These are phyloP conservation scores for Monosporascus sp. DNA, from an alignment of 2,329 filamentous ascomycete genomes.

Conservation along the genomic window DNA sequence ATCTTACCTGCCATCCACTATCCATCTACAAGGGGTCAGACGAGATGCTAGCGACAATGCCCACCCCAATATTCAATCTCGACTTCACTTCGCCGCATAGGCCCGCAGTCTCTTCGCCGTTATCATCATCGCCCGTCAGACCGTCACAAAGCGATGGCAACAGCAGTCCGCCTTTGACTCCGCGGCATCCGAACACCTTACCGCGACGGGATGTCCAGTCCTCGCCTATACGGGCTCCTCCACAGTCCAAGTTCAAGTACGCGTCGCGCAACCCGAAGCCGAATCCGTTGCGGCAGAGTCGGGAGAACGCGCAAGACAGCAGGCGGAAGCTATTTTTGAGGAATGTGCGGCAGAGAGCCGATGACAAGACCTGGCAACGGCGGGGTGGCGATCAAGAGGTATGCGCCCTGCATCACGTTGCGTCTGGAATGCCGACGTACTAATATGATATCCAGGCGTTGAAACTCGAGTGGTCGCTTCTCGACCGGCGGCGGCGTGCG, in stretches of 20 bases:
- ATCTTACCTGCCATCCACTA: background rate
- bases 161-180: slow-evolving; percentile 32
- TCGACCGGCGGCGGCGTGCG: slow-evolving; percentile 32
- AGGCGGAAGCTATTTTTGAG: slow-evolving; percentile 65
- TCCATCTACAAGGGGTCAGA: background rate
- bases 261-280: slow-evolving; percentile 52
- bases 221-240: slow-evolving; percentile 27
- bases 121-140: slow-evolving; percentile 55
- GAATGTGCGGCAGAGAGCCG: slow-evolving; percentile 56
- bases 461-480: slow-evolving; percentile 37
- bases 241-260: slow-evolving; percentile 35
- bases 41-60: slow-evolving; percentile 32
- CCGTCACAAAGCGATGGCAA: slow-evolving; percentile 38
- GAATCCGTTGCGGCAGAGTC: slow-evolving; percentile 57
- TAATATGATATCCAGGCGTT: slow-evolving; percentile 25
- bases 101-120: slow-evolving; percentile 48
- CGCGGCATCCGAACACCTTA: slow-evolving; percentile 37
- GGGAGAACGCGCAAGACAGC: slow-evolving; percentile 59
- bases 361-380: slow-evolving; percentile 55
- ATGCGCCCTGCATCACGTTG: slow-evolving; percentile 5
- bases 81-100: slow-evolving; percentile 37
- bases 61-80: slow-evolving; percentile 38
- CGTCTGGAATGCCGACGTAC: background rate
- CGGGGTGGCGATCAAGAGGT: slow-evolving; percentile 61
- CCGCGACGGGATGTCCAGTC: slow-evolving; percentile 36